Percentiles rank a stretch among this genome's conserved stretches.
Evolutionary conservation across 2,329 filamentous ascomycete species (phyloP).

Genomic region (Fusarium nematophilum): DNA sequence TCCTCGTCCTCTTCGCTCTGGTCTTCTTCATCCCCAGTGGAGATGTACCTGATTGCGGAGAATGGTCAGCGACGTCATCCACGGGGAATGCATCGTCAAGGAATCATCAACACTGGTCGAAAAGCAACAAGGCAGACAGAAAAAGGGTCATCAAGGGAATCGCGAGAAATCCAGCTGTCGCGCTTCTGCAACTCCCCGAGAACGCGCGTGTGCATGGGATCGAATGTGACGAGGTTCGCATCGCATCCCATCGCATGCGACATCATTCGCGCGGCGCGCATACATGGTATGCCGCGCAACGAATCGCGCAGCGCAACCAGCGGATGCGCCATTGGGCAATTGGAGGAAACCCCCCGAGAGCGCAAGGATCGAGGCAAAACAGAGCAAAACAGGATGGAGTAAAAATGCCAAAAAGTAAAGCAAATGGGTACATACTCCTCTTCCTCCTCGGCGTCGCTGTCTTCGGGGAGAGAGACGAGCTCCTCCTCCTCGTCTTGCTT

Average conservation of each 20-base stretch:
- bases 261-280: slow-evolving; percentile 34
- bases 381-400: slow-evolving; percentile 18
- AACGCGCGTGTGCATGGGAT: slow-evolving; percentile 3
- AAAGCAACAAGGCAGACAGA: too few species aligned
- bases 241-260: slow-evolving; percentile 33
- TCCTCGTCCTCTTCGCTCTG: slow-evolving; percentile 55
- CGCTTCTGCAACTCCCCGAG: background rate
- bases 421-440: slow-evolving; percentile 60
- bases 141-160: too few species aligned
- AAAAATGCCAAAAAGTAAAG: slow-evolving; percentile 1
- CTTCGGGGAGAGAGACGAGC: slow-evolving; percentile 65
- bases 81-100: slow-evolving; percentile 1
- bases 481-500: slow-evolving; percentile 65
- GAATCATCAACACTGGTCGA: background rate
- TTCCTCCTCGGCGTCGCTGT: slow-evolving; percentile 63
- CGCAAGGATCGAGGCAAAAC: background rate
- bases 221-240: slow-evolving; percentile 8
- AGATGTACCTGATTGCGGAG: slow-evolving; percentile 48
- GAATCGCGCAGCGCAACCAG: slow-evolving; percentile 14
- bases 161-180: background rate
- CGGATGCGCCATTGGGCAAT: slow-evolving; percentile 28
- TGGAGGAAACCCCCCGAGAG: background rate
- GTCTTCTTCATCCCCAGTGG: slow-evolving; percentile 55
- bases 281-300: slow-evolving; percentile 29
- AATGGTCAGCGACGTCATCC: slow-evolving; percentile 29